phyloP scores from a whole-genome alignment of 2,329 filamentous ascomycete genomes.

The Pseudocercospora musae region DNA sequence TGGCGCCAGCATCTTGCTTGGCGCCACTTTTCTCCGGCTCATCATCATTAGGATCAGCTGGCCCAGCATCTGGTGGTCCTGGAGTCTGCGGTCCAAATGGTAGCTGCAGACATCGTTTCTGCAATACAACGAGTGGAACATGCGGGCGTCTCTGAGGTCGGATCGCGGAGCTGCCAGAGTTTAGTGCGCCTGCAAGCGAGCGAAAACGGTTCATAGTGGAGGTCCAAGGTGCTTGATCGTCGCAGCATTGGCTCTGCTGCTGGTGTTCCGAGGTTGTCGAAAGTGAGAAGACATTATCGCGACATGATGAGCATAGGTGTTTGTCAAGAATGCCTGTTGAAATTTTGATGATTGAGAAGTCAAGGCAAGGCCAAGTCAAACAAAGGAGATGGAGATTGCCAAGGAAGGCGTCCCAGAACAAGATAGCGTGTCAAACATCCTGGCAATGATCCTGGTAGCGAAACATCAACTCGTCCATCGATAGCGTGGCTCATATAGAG shows the following conservation, averaged over 20 bases:
- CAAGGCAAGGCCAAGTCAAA: neutral
- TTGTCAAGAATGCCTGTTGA: neutral
- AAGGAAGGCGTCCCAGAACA: neutral
- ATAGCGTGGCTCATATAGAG: too few relatives aligned
- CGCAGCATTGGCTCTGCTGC: neutral
- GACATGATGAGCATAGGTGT: neutral
- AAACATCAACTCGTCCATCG: too few relatives aligned
- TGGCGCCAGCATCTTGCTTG: slow-evolving; percentile 13
- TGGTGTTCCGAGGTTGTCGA: neutral
- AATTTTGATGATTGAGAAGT: neutral
- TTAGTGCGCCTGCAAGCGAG: slow-evolving; percentile 9
- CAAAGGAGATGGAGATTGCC: neutral
- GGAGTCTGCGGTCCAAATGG: slow-evolving; percentile 18
- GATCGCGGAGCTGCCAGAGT: slow-evolving; percentile 9
- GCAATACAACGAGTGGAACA: neutral
- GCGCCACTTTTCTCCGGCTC: slow-evolving; percentile 5
- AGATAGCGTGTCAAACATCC: neutral
- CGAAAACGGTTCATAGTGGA: slow-evolving; percentile 11
- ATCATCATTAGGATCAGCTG: slow-evolving; percentile 18
- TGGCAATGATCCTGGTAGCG: neutral
- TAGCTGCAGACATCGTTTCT: slow-evolving; percentile 10
- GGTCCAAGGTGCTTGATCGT: neutral
- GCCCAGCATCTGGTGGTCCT: slow-evolving; percentile 21
- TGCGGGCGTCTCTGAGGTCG: slow-evolving; percentile 5
- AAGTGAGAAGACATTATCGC: neutral